Evolutionary conservation across 1,284 basidiomycete species (phyloP), one percentile per base, ranked within the genome.

Genomic region (Irpex rosettiformis): DNA sequence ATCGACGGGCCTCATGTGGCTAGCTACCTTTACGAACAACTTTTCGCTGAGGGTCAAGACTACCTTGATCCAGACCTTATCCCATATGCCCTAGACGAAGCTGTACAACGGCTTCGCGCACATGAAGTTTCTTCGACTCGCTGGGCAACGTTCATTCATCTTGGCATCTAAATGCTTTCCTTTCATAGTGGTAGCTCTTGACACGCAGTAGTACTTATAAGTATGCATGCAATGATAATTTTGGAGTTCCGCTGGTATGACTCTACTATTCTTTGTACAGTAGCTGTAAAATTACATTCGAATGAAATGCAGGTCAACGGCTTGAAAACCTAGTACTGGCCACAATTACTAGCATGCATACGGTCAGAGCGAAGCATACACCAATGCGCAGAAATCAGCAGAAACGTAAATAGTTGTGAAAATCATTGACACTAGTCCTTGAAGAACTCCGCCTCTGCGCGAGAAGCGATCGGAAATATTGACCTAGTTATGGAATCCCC

Each of bases 121-220:
- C 11, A 52, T 16, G 24, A 28, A 11, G 49, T 27, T 2, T 30
- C 49, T 28, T 52, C 25, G 7, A 30, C 16, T 28, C 49, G 49
- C 18, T 52, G 49, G 49, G 49, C 49, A n/a, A 30, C 28, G 8
- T 52, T 52, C 27, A 27, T 52, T 18, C 49, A 52, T 25, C 49
- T 52, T 10, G 49, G 49, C 13, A 30, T 52, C 10, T 52, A 24
- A 52, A 37, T 11, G n/a, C n/a, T n/a, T n/a, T n/a, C 33, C n/a
- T 40, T 8, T 40, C 33, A 8, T 8, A 8, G n/a, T n/a, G 33
- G 33, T 40, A 40, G n/a, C 7, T 40, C 33, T 8, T 40, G n/a
- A 8, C n/a, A n/a, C 33, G n/a, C 7, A n/a, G 8, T 8, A 40
- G n/a, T 8, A 40, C n/a, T n/a, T n/a, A n/a, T n/a, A n/a, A n/a